phyloP scores from a whole-genome alignment of 192 early-diverging fungal species.

The Coemansia sp. region DNA sequence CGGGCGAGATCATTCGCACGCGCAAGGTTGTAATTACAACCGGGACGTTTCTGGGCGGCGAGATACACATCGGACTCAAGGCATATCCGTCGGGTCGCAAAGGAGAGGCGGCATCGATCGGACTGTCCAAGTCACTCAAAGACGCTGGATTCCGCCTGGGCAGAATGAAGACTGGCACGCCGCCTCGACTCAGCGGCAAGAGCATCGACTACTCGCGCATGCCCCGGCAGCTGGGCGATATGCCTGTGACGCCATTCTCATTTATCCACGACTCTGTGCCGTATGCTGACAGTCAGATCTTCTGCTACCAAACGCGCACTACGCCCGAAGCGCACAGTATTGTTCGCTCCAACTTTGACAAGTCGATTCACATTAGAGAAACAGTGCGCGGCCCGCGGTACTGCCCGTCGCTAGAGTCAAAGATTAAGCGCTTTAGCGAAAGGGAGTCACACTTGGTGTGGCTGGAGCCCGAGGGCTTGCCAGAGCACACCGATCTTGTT shows the following conservation, averaged over 20 bases:
- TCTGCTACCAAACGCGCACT: constrained; percentile 79
- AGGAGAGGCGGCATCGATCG: constrained; percentile 72
- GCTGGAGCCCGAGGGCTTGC: constrained; percentile 81
- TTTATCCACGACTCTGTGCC: constrained; percentile 74
- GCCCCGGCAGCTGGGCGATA: constrained; percentile 67
- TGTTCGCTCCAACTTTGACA: constrained; percentile 72
- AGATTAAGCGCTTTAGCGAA: constrained; percentile 72
- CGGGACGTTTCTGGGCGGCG: constrained; percentile 80
- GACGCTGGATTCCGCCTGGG: constrained; percentile 76
- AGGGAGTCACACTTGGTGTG: constrained; percentile 73
- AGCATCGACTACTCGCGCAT: constrained; percentile 76
- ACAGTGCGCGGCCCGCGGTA: constrained; percentile 83
- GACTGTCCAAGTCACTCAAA: constrained; percentile 73
- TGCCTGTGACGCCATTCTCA: constrained; percentile 75
- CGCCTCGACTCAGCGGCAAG: constrained; percentile 72
- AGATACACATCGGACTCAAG: constrained; percentile 78
- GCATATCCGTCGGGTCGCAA: constrained; percentile 74
- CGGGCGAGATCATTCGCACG: constrained; percentile 66
- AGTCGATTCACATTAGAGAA: constrained; percentile 81
- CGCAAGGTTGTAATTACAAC: constrained; percentile 80
- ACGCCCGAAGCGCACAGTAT: constrained; percentile 67
- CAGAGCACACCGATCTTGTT: constrained; percentile 64
- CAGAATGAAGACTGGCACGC: constrained; percentile 86
- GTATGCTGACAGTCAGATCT: constrained; percentile 66
- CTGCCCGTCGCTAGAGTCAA: constrained; percentile 83